phyloP scores from a whole-genome alignment of 768 basidiomycete species.

The Tylopilus rubrobrunneus region DNA sequence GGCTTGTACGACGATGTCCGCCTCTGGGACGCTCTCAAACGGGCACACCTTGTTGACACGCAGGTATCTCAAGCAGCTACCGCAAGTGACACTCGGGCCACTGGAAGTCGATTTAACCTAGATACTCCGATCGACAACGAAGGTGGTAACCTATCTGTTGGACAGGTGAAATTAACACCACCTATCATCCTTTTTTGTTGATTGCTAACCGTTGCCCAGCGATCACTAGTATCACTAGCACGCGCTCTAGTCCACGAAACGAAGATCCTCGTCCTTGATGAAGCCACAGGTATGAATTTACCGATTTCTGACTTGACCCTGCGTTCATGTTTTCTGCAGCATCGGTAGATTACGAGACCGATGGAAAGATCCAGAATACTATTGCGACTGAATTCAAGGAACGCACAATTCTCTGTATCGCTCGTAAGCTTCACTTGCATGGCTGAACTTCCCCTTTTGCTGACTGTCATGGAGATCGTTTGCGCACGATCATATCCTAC shows the following conservation, averaged over 20 bases:
- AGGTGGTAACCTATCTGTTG: slow-evolving; percentile 79
- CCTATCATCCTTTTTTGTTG: neutral
- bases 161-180: slow-evolving; percentile 27
- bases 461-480: slow-evolving; percentile 50
- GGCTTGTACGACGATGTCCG: slow-evolving; percentile 71
- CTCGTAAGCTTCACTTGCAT: slow-evolving; percentile 49
- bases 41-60: slow-evolving; percentile 75
- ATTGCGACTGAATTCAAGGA: slow-evolving; percentile 81
- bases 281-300: slow-evolving; percentile 62
- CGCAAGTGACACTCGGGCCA: slow-evolving; percentile 36
- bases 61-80: slow-evolving; percentile 33
- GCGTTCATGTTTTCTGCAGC: slow-evolving; percentile 36
- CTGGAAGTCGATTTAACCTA: slow-evolving; percentile 59
- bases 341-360: slow-evolving; percentile 88
- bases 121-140: slow-evolving; percentile 86
- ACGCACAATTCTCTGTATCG: slow-evolving; percentile 83
- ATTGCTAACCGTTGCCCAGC: slow-evolving; percentile 44
- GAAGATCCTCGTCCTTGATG: slow-evolving; percentile 83
- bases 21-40: slow-evolving; percentile 85
- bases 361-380: slow-evolving; percentile 87
- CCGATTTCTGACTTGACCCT: neutral
- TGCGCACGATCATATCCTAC: slow-evolving; percentile 84
- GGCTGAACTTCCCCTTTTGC: neutral
- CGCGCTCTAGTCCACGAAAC: slow-evolving; percentile 85
- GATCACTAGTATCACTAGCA: slow-evolving; percentile 83